Base-by-base conservation (phyloP, 2,329 filamentous ascomycete species). In the Thermothelomyces thermophilus region DNA sequence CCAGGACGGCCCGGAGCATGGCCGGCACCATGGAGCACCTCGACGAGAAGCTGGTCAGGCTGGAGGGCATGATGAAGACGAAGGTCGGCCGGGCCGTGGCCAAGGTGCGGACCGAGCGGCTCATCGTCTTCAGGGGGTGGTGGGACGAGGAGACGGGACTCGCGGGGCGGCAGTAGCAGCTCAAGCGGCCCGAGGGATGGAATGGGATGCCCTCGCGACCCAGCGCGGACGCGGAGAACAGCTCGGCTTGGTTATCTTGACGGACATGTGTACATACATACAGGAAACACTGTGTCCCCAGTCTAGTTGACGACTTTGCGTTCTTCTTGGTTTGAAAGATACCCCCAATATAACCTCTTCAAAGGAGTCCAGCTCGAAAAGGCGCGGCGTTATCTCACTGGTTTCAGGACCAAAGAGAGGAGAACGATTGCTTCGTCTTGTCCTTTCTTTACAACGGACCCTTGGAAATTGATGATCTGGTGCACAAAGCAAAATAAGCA, bases 1-100 rank as follows among this genome's bases (percentile, higher is more conserved):
- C 82, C 10, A 80, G 76, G 65, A 67, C 66, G 30, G 62, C 64
- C 10, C 65, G 66, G 4, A 70, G 72, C 20, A 76, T 94, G 73
- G 74, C 74, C 34, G 77, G 80, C 41, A 80, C 83, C 5, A 79
- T 94, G 54, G 73, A 78, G 41, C 88, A 94, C 70, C 88, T 94
- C 61, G 79, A 80, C 35, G 83, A 85, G 45, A 94, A 93, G 71
- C 69, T 94, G 54, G 67, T 87, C 55, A 74, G 70, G 60, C 63
- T 95, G 19, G 80, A 74, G 59, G 69, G 68, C 13, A 77, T 81
- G 76, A 83, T 83, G 77, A 84, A 84, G 72, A 83, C 81, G 46
- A 70, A 68, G 0, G 69, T 73, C 19, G 81, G 81, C 5, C 69
- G 69, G 56, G 64, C 66, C 57, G 63, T 83, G 65, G 80, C 80